These are phyloP conservation scores for Fusarium succisae DNA, from an alignment of 2,329 filamentous ascomycete species.

Conservation along the genomic window DNA sequence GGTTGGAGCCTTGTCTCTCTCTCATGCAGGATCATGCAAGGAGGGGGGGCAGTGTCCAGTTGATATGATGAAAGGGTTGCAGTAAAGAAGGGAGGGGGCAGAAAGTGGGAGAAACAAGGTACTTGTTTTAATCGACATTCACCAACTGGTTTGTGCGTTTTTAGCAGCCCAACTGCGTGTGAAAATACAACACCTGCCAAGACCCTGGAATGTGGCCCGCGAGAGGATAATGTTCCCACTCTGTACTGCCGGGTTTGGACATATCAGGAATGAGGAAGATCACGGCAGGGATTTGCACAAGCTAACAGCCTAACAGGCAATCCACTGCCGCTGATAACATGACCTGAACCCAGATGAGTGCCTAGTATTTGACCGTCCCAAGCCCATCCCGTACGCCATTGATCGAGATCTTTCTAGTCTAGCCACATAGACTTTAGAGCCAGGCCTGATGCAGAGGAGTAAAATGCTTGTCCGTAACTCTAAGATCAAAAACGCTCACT, in stretches of 20 bases:
- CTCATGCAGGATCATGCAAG: slow-evolving; percentile 20
- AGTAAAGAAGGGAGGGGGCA: not conserved
- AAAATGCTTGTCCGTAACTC: slow-evolving; percentile 12
- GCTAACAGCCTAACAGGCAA: not conserved
- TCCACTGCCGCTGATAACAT: not conserved
- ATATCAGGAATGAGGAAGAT: slow-evolving; percentile 25
- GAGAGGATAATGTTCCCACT: slow-evolving; percentile 4
- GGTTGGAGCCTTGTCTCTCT: not conserved
- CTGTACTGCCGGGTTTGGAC: slow-evolving; percentile 20
- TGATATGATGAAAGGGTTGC: not conserved
- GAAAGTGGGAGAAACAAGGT: slow-evolving; percentile 11
- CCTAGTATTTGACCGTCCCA: not conserved
- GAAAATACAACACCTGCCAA: not conserved
- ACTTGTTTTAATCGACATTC: slow-evolving; percentile 4
- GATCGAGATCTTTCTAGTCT: not conserved
- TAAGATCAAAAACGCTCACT: slow-evolving; percentile 1
- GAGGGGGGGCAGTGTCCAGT: not conserved
- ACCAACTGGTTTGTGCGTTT: not conserved
- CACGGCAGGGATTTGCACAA: slow-evolving; percentile 7
- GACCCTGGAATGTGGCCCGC: slow-evolving; percentile 13
- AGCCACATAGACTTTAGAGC: not conserved
- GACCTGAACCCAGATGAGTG: not conserved
- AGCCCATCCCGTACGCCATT: not conserved
- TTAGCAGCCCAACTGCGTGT: not conserved
- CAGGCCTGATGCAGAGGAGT: not conserved